Base-by-base conservation (phyloP, 2,329 filamentous ascomycete genomes). In the Dactylellina parvicollis region DNA sequence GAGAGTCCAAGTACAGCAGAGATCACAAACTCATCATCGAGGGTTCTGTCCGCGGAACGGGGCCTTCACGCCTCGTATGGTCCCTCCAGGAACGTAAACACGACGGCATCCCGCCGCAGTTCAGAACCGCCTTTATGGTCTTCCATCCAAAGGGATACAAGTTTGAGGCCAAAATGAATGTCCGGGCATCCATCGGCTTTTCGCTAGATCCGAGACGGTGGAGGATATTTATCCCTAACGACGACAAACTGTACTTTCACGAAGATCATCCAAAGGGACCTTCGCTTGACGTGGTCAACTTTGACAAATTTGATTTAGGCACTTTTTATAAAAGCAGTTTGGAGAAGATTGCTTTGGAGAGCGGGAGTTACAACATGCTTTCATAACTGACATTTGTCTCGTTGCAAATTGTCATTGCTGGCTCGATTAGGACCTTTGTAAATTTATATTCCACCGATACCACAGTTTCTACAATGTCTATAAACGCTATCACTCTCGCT, bases 71-170 rank as follows among this genome's bases (percentile, higher is more conserved):
- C 14, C 18, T 72, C 9, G 50, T 64, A 12, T 72, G 66, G 66
- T 64, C 66, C 18, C 52, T 72, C 9, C 57, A 72, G 30, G 66
- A 72, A 26, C 66, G 66, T 2, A 72, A 72, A 38, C 57, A 64
- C 24, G 66, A 72, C 34, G 57, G 66, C 24, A 64, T 72, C 4
- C 66, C 66, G 14, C 50, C 57, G 10, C 40, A 59, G 24, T 72
- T 72, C 26, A 72, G 30, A 20, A 59, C 52, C 2, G 66, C 66
- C 0, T 72, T 72, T 26, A 72, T 72, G 66, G 59, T 72, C 1
- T 72, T 72, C 34, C 66, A 72, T 22, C 66, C 66, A 4, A 42
- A 34, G 28, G 34, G 42, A 1, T 12, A 42, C 10, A 64, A 65
- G 18, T 72, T 72, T 34, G 57, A 57, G 7, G 66, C 66, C 16